Percentiles rank a stretch among this genome's conserved stretches.
These are phyloP conservation scores for Solanum etuberosum DNA, from an alignment of 257 asterid genomes.

Conservation along the genomic window DNA sequence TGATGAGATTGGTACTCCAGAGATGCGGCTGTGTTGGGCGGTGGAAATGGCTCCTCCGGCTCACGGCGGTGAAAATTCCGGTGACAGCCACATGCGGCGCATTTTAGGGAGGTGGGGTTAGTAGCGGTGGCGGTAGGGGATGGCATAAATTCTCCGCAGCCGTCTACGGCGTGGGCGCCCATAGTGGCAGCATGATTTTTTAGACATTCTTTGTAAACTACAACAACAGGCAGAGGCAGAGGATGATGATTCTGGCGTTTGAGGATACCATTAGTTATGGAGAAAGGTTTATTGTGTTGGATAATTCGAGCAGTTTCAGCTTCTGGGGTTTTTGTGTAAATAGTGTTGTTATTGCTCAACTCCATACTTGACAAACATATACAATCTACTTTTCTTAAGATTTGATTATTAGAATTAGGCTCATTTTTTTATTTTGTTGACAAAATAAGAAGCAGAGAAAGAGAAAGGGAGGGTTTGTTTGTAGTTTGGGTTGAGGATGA, in stretches of 20 bases:
- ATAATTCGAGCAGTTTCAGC: conserved; percentile 51
- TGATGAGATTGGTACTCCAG: conserved; percentile 41
- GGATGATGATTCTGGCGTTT: conserved; percentile 52
- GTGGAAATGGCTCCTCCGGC: conserved; percentile 49
- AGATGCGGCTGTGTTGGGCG: conserved; percentile 32
- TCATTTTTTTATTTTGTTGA: background rate
- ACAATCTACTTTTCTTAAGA: conserved; percentile 10
- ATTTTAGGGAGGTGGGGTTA: conserved; percentile 81
- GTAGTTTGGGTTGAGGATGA: conserved; percentile 13
- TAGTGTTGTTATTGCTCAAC: conserved; percentile 1
- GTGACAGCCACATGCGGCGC: conserved; percentile 99
- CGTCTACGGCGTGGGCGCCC: conserved; percentile 94
- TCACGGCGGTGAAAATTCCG: conserved; percentile 98
- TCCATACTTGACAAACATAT: conserved; percentile 53
- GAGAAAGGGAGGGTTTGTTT: background rate
- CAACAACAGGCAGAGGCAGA: conserved; percentile 25
- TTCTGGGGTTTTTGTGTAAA: conserved; percentile 23
- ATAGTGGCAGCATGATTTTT: conserved; percentile 85
- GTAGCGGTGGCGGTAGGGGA: conserved; percentile 46
- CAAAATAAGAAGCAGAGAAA: background rate
- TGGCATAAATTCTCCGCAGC: conserved; percentile 96
- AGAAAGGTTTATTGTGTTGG: conserved; percentile 34
- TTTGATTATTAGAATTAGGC: conserved; percentile 5
- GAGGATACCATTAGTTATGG: conserved; percentile 67
- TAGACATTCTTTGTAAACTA: conserved; percentile 81